phyloP scores from a whole-genome alignment of 495 filamentous ascomycete genomes.

The Annulohypoxylon moriforme region DNA sequence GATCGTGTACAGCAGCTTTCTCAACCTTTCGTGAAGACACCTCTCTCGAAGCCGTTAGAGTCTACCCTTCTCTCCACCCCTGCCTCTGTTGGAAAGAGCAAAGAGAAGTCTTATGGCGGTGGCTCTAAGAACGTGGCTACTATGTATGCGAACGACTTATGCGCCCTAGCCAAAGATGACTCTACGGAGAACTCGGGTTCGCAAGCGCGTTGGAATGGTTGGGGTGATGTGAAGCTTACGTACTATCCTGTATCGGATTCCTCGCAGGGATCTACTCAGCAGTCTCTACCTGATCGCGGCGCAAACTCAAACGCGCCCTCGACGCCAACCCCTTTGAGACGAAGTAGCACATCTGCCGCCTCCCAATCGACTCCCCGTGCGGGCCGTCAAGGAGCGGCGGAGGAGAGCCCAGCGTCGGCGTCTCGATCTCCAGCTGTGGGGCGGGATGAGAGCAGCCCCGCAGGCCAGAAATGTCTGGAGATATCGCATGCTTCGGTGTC shows the following conservation, averaged over 20 bases:
- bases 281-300: constrained; percentile 40
- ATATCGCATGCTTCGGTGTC: constrained; percentile 73
- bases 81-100: constrained; percentile 68
- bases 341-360: constrained; percentile 55
- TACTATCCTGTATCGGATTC: constrained; percentile 56
- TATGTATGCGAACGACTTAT: constrained; percentile 81
- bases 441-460: constrained; percentile 65
- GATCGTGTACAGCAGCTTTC: constrained; percentile 87
- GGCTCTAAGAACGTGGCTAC: constrained; percentile 58
- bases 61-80: constrained; percentile 56
- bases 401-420: constrained; percentile 53
- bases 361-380: constrained; percentile 52
- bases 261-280: constrained; percentile 37
- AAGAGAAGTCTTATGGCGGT: constrained; percentile 68
- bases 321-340: constrained; percentile 61
- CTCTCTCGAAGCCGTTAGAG: constrained; percentile 54
- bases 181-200: constrained; percentile 50
- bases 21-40: constrained; percentile 80
- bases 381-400: constrained; percentile 44
- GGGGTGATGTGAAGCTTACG: constrained; percentile 61
- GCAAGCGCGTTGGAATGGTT: constrained; percentile 56
- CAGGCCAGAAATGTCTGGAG: constrained; percentile 71
- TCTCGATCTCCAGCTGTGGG: constrained; percentile 44
- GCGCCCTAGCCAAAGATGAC: constrained; percentile 68
- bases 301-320: constrained; percentile 45